Percentiles rank a stretch among this genome's conserved stretches.
phyloP scores from a whole-genome alignment of 1,139 yeast genomes.

The Suhomyces wounanorum region DNA sequence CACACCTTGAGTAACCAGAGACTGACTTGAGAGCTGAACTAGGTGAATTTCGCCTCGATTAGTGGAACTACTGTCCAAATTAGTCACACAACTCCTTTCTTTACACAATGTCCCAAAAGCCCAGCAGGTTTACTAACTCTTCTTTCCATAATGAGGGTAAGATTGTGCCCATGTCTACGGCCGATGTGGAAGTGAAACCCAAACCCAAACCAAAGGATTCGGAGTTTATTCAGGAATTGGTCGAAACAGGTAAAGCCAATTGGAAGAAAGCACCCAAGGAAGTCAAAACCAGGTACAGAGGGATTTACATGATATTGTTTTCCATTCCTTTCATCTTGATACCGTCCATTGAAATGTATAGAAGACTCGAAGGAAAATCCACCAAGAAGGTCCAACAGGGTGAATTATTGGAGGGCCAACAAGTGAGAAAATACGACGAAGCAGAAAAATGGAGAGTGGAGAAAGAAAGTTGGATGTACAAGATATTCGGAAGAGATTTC shows the following conservation, averaged over 20 bases:
- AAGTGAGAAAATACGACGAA: conserved; percentile 39
- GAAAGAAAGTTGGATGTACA: conserved; percentile 39
- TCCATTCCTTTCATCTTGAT: conserved; percentile 42
- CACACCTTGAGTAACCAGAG: too few species aligned
- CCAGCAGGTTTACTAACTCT: conserved; percentile 26
- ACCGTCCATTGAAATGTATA: conserved; percentile 39
- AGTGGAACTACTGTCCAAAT: too few species aligned
- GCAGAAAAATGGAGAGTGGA: conserved; percentile 46
- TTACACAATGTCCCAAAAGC: conserved; percentile 10
- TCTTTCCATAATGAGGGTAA: conserved; percentile 37
- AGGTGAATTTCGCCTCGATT: too few species aligned
- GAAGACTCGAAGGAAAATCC: conserved; percentile 44
- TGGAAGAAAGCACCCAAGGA: conserved; percentile 51
- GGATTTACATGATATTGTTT: conserved; percentile 40
- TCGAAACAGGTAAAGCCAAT: conserved; percentile 45
- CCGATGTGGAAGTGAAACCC: conserved; percentile 13
- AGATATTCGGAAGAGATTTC: conserved; percentile 46
- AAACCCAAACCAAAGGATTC: conserved; percentile 26
- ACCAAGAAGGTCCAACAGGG: conserved; percentile 47
- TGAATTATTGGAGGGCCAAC: conserved; percentile 37
- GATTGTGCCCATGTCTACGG: conserved; percentile 17
- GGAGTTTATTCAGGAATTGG: conserved; percentile 38
- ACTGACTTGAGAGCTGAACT: too few species aligned
- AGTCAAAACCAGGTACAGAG: conserved; percentile 40
- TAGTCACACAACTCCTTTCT: background rate